Percentiles rank a stretch among this genome's conserved stretches.
Conservation (phyloP, 495 filamentous ascomycete genomes). For the Antarctomyces pellizariae region DNA sequence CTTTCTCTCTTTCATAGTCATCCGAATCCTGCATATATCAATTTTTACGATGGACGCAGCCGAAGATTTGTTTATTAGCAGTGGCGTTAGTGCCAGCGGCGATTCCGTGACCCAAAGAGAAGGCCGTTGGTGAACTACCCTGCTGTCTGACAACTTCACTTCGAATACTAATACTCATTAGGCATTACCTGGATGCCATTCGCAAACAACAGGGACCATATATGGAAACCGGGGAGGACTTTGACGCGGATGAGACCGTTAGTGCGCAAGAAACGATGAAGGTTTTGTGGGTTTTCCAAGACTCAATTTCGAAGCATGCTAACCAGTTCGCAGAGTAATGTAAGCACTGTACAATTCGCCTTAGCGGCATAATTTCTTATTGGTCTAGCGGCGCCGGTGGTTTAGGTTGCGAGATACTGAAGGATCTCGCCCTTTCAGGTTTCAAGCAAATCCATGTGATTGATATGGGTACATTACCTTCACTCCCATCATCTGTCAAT, state of each 20-base stretch:
- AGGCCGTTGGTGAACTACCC: conserved; percentile 4
- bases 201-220: conserved; percentile 55
- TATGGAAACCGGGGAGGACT: conserved; percentile 49
- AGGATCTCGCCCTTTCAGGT: conserved; percentile 84
- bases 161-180: conserved; percentile 11
- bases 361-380: conserved; percentile 1
- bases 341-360: conserved; percentile 10
- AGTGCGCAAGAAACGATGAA: conserved; percentile 37
- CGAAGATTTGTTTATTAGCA: too few relatives aligned
- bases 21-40: too few relatives aligned
- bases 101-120: background rate
- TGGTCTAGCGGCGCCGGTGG: conserved; percentile 69
- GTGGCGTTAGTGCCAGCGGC: too few relatives aligned
- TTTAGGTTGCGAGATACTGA: conserved; percentile 88
- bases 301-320: conserved; percentile 13
- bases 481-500: conserved; percentile 1
- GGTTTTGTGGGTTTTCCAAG: conserved; percentile 32
- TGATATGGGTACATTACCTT: conserved; percentile 53
- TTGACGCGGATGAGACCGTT: conserved; percentile 36
- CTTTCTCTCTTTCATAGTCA: too few relatives aligned
- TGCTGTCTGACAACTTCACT: background rate
- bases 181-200: conserved; percentile 64
- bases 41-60: too few relatives aligned
- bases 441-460: conserved; percentile 98
- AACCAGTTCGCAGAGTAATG: conserved; percentile 21